These are phyloP conservation scores for Botrytis cinerea DNA, from an alignment of 2,329 filamentous ascomycete genomes.

Conservation along the genomic window DNA sequence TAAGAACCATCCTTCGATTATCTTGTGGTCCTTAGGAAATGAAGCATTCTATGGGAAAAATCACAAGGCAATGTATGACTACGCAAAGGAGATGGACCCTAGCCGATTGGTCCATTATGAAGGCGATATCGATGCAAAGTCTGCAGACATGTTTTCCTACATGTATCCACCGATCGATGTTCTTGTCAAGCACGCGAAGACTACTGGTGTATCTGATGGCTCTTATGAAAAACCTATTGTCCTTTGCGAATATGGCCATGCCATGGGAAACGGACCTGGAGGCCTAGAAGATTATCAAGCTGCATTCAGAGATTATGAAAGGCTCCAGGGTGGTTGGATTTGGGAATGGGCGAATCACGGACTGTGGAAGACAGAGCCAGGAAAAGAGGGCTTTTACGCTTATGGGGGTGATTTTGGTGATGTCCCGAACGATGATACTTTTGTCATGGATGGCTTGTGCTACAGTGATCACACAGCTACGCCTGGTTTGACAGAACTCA, in stretches of 20 bases:
- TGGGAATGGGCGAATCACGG: slow-evolving; percentile 69
- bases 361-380: slow-evolving; percentile 48
- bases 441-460: slow-evolving; percentile 63
- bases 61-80: slow-evolving; percentile 66
- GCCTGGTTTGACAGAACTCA: slow-evolving; percentile 57
- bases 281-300: slow-evolving; percentile 68
- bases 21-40: slow-evolving; percentile 74
- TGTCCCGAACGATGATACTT: slow-evolving; percentile 59
- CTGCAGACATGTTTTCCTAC: slow-evolving; percentile 56
- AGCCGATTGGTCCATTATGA: slow-evolving; percentile 60
- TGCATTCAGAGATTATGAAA: slow-evolving; percentile 49
- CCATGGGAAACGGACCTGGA: slow-evolving; percentile 76
- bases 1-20: slow-evolving; percentile 69
- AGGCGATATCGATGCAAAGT: slow-evolving; percentile 52
- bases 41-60: slow-evolving; percentile 73
- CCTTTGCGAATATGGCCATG: slow-evolving; percentile 59
- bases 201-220: slow-evolving; percentile 50
- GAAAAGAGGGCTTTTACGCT: slow-evolving; percentile 51
- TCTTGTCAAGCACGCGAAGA: slow-evolving; percentile 43
- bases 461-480: slow-evolving; percentile 56
- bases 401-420: slow-evolving; percentile 66
- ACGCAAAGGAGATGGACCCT: slow-evolving; percentile 51
- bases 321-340: slow-evolving; percentile 48
- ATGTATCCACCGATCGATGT: slow-evolving; percentile 56
- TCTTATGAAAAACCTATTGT: slow-evolving; percentile 55